These are phyloP conservation scores for Pestalotiopsis sp. DNA, from an alignment of 2,329 filamentous ascomycete genomes.

Conservation along the genomic window DNA sequence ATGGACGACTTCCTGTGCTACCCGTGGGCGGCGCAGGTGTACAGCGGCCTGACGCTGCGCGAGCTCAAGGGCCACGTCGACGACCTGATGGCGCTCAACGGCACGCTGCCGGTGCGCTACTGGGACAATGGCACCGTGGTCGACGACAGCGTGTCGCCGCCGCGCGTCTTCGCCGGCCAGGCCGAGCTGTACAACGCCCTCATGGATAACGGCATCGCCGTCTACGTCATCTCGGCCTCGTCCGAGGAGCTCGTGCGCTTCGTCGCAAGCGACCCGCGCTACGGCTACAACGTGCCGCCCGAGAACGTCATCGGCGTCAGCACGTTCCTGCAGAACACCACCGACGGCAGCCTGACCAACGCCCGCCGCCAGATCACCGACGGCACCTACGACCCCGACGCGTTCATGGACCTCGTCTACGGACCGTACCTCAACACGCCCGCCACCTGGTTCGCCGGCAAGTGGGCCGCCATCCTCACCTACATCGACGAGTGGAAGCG, in stretches of 20 bases:
- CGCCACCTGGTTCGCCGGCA: constrained; percentile 43
- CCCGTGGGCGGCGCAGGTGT: constrained; percentile 42
- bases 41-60: constrained; percentile 40
- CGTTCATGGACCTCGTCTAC: constrained; percentile 39
- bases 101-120: constrained; percentile 36
- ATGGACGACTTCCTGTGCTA: constrained; percentile 42
- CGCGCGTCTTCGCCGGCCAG: constrained; percentile 39
- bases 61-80: constrained; percentile 47
- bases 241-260: constrained; percentile 46
- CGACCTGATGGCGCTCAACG: constrained; percentile 44
- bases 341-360: constrained; percentile 30
- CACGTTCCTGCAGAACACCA: constrained; percentile 33
- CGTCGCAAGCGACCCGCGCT: constrained; percentile 43
- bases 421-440: constrained; percentile 43
- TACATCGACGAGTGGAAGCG: constrained; percentile 44
- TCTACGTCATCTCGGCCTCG: constrained; percentile 42
- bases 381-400: constrained; percentile 33
- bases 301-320: constrained; percentile 45
- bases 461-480: constrained; percentile 42
- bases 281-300: constrained; percentile 44
- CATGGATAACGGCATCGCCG: constrained; percentile 42
- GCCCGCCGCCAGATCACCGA: constrained; percentile 40
- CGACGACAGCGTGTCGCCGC: constrained; percentile 29
- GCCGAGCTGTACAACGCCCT: constrained; percentile 43
- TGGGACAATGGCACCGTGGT: constrained; percentile 33